Evolutionary conservation across 192 early-diverging fungal genomes (phyloP).

Genomic region (Backusella sp.): DNA sequence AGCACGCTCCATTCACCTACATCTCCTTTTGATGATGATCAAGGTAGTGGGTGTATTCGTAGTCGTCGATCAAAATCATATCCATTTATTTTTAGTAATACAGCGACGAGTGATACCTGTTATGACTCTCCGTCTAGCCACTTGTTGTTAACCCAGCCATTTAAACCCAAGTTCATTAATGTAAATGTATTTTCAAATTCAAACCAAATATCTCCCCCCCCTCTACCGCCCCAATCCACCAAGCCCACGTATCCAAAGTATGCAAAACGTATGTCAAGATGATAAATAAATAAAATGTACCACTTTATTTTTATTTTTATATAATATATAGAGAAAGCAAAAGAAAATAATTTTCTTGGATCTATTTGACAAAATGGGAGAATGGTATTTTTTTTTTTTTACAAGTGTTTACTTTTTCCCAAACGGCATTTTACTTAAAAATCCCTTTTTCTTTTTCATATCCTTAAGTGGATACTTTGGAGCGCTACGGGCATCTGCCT

Average conservation of each 20-base stretch:
- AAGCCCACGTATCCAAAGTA: slow-evolving; percentile 1
- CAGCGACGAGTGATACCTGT: not conserved
- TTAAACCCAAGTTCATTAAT: not conserved
- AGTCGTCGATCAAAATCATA: not conserved
- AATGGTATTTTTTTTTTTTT: not conserved
- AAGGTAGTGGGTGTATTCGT: not conserved
- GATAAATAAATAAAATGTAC: not conserved
- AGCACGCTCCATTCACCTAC: not conserved
- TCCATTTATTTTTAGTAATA: not conserved
- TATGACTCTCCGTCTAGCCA: not conserved
- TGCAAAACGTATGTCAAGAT: not conserved
- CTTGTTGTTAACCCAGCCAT: not conserved
- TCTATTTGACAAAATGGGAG: not conserved
- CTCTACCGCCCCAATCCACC: slow-evolving; percentile 1
- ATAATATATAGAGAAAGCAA: not conserved
- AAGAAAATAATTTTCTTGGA: not conserved
- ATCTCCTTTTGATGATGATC: not conserved
- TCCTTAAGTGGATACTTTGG: slow-evolving; percentile 26
- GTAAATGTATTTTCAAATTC: not conserved
- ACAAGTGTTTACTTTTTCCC: not conserved
- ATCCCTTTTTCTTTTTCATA: slow-evolving; percentile 10
- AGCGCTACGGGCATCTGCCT: slow-evolving; percentile 13
- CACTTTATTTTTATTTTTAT: not conserved
- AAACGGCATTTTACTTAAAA: slow-evolving; percentile 2
- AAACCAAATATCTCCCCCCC: not conserved